Evolutionary conservation across 306 rosid species (phyloP).

Genomic region (Corylus avellana): DNA sequence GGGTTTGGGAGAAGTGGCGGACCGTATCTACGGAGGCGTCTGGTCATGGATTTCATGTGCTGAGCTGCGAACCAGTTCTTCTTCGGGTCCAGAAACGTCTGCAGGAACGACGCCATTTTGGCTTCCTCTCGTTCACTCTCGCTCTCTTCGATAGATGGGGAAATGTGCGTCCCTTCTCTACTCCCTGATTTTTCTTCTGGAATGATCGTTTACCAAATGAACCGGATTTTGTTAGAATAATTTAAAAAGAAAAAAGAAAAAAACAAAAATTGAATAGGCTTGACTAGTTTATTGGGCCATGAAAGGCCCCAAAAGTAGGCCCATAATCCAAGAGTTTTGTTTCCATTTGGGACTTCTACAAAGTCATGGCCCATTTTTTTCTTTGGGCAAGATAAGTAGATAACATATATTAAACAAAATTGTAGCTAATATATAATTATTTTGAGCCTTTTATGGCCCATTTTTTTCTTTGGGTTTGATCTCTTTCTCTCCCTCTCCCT

Average conservation of each 20-base stretch:
- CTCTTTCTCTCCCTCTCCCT: too few species aligned
- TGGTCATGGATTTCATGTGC: constrained; percentile 82
- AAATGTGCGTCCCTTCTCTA: not conserved
- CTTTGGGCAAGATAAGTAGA: too few species aligned
- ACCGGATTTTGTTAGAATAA: too few species aligned
- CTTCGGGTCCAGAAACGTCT: constrained; percentile 68
- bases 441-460: too few species aligned
- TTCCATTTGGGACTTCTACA: not conserved
- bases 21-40: constrained; percentile 85
- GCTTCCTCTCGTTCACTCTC: not conserved
- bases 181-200: not conserved
- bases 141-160: too few species aligned
- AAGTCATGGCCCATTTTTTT: too few species aligned
- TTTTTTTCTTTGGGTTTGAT: too few species aligned
- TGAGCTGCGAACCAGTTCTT: constrained; percentile 78
- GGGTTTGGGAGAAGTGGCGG: constrained; percentile 26
- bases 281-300: too few species aligned
- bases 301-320: not conserved
- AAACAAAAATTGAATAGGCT: too few species aligned
- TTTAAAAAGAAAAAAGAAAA: too few species aligned
- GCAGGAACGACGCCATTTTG: constrained; percentile 69
- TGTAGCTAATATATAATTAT: too few species aligned
- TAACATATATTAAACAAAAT: too few species aligned
- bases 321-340: not conserved
- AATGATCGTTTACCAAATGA: not conserved